Conservation (phyloP, 768 basidiomycete species). For the Scleroderma citrinum region DNA sequence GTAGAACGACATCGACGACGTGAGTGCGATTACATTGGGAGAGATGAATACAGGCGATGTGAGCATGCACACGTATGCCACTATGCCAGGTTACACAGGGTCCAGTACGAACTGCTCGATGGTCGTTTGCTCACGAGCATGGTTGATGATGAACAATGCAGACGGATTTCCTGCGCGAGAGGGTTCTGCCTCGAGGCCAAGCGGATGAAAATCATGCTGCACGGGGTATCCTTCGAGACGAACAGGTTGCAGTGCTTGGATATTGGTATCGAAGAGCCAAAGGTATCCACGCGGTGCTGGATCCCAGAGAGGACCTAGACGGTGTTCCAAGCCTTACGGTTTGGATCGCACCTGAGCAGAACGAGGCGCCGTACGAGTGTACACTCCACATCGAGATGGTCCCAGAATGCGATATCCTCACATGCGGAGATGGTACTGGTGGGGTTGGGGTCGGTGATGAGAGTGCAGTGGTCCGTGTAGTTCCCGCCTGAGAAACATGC, state of each 20-base stretch:
- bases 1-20: constrained; percentile 63
- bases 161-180: constrained; percentile 43
- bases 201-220: constrained; percentile 62
- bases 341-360: constrained; percentile 37
- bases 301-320: constrained; percentile 62
- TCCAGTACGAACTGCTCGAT: constrained; percentile 63
- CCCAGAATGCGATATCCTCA: constrained; percentile 60
- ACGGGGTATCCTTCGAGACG: constrained; percentile 48
- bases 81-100: constrained; percentile 37
- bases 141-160: constrained; percentile 64
- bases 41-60: constrained; percentile 52
- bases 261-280: constrained; percentile 44
- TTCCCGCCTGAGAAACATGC: constrained; percentile 45
- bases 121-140: constrained; percentile 52
- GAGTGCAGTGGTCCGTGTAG: constrained; percentile 37
- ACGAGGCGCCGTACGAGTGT: constrained; percentile 33
- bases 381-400: constrained; percentile 34
- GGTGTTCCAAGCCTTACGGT: constrained; percentile 63
- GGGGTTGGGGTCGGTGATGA: constrained; percentile 22
- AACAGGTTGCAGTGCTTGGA: constrained; percentile 33
- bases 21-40: constrained; percentile 62
- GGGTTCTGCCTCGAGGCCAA: constrained; percentile 57
- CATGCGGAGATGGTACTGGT: constrained; percentile 39
- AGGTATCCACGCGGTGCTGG: constrained; percentile 54
- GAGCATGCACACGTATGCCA: constrained; percentile 56